Percentiles rank a stretch among this genome's conserved stretches.
Conservation (phyloP, 2,329 filamentous ascomycete species). For the Polytolypa hystricis region DNA sequence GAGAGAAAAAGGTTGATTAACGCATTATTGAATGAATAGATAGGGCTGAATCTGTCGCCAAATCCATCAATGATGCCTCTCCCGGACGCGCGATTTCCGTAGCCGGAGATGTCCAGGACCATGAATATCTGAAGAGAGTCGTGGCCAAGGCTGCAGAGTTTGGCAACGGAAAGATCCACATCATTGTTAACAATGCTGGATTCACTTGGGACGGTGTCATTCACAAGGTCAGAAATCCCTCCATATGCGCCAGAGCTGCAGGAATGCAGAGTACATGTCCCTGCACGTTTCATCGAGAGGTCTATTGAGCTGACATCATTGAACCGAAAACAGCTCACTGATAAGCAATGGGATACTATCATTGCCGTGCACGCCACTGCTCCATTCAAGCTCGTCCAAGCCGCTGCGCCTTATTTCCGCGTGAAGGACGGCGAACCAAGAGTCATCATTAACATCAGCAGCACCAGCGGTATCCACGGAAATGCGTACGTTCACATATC, state of each 20-base stretch:
- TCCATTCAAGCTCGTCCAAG: conserved; percentile 72
- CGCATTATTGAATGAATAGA: conserved; percentile 33
- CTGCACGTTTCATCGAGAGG: neutral
- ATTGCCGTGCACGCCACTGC: conserved; percentile 72
- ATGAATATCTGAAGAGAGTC: conserved; percentile 58
- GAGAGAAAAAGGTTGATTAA: conserved; percentile 7
- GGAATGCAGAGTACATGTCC: conserved; percentile 2
- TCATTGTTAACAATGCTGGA: conserved; percentile 84
- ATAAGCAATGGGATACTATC: conserved; percentile 88
- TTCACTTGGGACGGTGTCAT: conserved; percentile 92
- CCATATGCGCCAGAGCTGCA: neutral
- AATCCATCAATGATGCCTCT: conserved; percentile 55
- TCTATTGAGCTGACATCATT: neutral
- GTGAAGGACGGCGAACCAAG: conserved; percentile 71
- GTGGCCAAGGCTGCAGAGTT: conserved; percentile 67
- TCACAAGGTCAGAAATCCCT: conserved; percentile 51
- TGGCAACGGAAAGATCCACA: conserved; percentile 76
- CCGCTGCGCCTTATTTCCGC: conserved; percentile 75
- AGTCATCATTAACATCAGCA: conserved; percentile 73
- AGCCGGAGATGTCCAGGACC: conserved; percentile 63
- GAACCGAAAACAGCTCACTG: conserved; percentile 20
- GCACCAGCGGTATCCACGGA: conserved; percentile 70
- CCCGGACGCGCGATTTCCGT: conserved; percentile 58
- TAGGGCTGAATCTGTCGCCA: conserved; percentile 58
- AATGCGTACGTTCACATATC: conserved; percentile 48